Base-by-base conservation (phyloP, 345 rosid genomes). In the Eucalyptus tenuipes region DNA sequence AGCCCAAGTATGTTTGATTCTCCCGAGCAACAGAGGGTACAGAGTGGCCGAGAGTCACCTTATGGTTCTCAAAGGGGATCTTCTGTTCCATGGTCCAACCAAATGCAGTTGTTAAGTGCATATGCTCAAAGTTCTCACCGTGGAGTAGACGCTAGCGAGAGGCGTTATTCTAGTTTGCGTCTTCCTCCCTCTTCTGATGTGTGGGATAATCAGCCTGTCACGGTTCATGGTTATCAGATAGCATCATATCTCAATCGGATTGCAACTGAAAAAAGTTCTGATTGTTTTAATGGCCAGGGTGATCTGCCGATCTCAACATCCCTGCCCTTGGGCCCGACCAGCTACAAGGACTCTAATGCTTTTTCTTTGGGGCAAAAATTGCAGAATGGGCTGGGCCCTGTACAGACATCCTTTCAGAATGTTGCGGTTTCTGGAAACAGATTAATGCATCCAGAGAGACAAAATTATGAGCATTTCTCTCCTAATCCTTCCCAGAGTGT, bases 141-240 rank as follows among this genome's bases (percentile, higher is more conserved):
- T 25, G 90, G 86, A 90, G 91, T 91, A 81, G 98, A 96, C 61
- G 27, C 93, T 89, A 88, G 94, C 86, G 99, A 97, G 94, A 95
- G 95, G 90, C 92, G 93, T 87, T 96, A 94, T 93, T 95, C 94
- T 49, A 95, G 98, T 91, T 87, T 95, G 92, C 97, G 96, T 52
- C 89, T 92, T 85, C 92, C 93, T 52, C 94, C 95, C n/a, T 91
- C 98, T 88, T 90, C 96, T 81, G 96, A 94, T 88, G 90, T 92
- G 84, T 86, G 94, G 94, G 95, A 93, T 89, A 91, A 91, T 88
- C 99, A 93, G 92, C 99, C 98, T 90, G 96, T 95, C 55, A 95
- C 98, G 1, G 91, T 97, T 20, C 99, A 95, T 87, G 97, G 98
- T 82, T 94, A 91, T 92, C 98, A 95, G 93, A 86, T 96, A 40